Conservation (phyloP, 179 eudicot species). For the Beta lomatogona region DNA sequence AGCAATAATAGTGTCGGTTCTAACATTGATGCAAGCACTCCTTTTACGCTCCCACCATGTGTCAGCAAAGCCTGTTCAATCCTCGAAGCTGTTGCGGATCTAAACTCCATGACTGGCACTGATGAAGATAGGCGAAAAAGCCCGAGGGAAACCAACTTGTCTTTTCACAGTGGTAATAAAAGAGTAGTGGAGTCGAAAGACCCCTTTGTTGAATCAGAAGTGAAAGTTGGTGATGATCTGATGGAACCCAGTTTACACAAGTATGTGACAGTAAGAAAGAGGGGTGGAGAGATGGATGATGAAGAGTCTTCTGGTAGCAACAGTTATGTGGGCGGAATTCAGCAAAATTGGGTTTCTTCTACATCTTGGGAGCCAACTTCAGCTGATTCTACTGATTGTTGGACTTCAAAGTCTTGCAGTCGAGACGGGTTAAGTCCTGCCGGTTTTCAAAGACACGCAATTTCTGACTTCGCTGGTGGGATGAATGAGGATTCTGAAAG, state of each 20-base stretch:
- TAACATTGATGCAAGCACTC: conserved; percentile 26
- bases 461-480: conserved; percentile 30
- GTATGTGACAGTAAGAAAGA: conserved; percentile 83
- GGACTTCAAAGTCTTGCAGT: conserved; percentile 51
- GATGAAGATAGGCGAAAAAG: conserved; percentile 31
- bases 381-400: conserved; percentile 73
- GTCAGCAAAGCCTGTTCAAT: conserved; percentile 76
- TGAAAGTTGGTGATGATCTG: conserved; percentile 53
- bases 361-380: conserved; percentile 89
- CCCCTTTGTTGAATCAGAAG: conserved; percentile 68
- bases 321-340: conserved; percentile 50
- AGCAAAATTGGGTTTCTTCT: conserved; percentile 59
- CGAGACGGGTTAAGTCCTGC: conserved; percentile 33
- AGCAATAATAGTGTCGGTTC: conserved; percentile 1
- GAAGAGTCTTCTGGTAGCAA: conserved; percentile 90
- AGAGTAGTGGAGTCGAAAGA: conserved; percentile 37
- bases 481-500: conserved; percentile 24
- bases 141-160: conserved; percentile 25
- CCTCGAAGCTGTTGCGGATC: conserved; percentile 91
- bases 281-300: conserved; percentile 54
- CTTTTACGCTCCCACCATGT: conserved; percentile 65
- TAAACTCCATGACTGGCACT: conserved; percentile 62
- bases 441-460: conserved; percentile 35
- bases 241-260: conserved; percentile 77
- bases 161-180: conserved; percentile 34